These are phyloP conservation scores for Ailanthus altissimus DNA, from an alignment of 345 rosid species.

Conservation along the genomic window DNA sequence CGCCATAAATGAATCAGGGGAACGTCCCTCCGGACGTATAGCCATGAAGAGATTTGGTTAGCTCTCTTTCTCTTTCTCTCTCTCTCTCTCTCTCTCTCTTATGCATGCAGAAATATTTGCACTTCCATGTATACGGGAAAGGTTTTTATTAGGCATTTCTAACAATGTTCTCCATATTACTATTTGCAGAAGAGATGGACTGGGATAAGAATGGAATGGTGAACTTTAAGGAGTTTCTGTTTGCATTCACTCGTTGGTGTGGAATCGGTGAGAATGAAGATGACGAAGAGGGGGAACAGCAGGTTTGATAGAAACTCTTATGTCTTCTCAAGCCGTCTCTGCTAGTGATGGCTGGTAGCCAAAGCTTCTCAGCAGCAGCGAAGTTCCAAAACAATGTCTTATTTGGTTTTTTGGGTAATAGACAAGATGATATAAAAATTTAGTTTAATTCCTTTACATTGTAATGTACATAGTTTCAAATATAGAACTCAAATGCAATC, in stretches of 20 bases:
- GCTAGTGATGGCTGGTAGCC: not conserved
- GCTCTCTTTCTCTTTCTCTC: constrained; percentile 21
- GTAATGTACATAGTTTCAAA: constrained; percentile 25
- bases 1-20: constrained; percentile 89
- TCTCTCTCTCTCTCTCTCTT: constrained; percentile 18
- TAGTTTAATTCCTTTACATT: not conserved
- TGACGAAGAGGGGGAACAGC: constrained; percentile 43
- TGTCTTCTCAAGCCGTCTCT: not conserved
- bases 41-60: constrained; percentile 94
- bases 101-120: not conserved
- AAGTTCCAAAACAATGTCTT: not conserved
- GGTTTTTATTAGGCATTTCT: not conserved
- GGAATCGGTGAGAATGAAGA: constrained; percentile 82
- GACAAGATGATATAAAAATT: not conserved
- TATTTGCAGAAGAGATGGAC: constrained; percentile 93
- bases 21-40: constrained; percentile 79
- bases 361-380: not conserved
- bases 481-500: constrained; percentile 2
- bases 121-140: not conserved
- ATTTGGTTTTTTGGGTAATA: constrained; percentile 16
- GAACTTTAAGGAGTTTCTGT: constrained; percentile 90
- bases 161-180: not conserved
- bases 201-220: constrained; percentile 97
- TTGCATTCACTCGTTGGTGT: constrained; percentile 91
- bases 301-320: constrained; percentile 22